Evolutionary conservation across 495 filamentous ascomycete species (phyloP).

Genomic region (Penicillium coffeae): DNA sequence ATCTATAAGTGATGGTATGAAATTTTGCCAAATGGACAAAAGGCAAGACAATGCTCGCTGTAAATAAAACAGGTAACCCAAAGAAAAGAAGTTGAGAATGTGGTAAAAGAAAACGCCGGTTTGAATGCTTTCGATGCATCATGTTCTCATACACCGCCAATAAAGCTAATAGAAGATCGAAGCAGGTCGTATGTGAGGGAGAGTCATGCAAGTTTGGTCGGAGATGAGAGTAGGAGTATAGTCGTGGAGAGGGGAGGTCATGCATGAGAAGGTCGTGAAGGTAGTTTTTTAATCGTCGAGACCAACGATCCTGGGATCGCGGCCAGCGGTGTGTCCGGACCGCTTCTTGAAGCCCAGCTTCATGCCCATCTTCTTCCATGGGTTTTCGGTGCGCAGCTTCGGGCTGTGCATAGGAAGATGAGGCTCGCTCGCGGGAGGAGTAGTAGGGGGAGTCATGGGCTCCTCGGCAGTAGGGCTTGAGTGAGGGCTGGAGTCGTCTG

Average conservation of each 20-base stretch:
- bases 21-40: conserved; percentile 3
- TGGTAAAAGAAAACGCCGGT: conserved; percentile 32
- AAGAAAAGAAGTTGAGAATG: conserved; percentile 4
- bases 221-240: not conserved
- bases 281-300: conserved; percentile 29
- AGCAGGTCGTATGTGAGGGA: conserved; percentile 17
- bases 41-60: conserved; percentile 9
- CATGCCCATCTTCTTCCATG: conserved; percentile 83
- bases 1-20: conserved; percentile 5
- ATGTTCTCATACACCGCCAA: conserved; percentile 33
- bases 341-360: conserved; percentile 70
- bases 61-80: conserved; percentile 1
- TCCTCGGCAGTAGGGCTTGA: conserved; percentile 51
- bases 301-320: conserved; percentile 32
- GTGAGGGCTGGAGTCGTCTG: conserved; percentile 45
- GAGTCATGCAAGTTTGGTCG: conserved; percentile 8
- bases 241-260: not conserved
- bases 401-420: conserved; percentile 49
- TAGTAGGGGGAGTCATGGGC: conserved; percentile 87
- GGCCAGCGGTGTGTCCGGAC: conserved; percentile 32
- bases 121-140: conserved; percentile 30
- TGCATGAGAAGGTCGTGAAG: not conserved
- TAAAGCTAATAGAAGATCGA: conserved; percentile 25
- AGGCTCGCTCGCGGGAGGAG: conserved; percentile 66
- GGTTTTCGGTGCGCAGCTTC: conserved; percentile 51